Evolutionary conservation across 176 grass and related monocot genomes (phyloP), one percentile per base, ranked within the genome.

Genomic region (Oryza meyeriana): DNA sequence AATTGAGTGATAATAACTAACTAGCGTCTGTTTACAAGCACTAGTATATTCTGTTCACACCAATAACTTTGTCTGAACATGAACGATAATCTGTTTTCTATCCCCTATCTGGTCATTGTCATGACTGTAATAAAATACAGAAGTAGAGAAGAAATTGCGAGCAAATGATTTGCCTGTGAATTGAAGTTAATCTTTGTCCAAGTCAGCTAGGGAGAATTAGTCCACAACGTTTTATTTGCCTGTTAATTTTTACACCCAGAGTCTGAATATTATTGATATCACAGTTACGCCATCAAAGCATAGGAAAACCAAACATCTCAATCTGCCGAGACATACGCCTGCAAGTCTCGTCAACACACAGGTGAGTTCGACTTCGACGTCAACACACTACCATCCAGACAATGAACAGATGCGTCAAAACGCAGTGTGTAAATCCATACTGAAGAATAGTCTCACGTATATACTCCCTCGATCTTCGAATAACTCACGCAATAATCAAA

Each of bases 241-340:
- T 42, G 6, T 11, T 12, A 3, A 25, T 52, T 50, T 47, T 48
- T 32, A 26, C 28, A 34, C 8, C 47, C 26, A 13, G 11, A 42
- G n/a, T 27, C 50, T 11, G 6, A 18, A 33, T 69, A 71, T 55
- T 26, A 42, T n/a, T n/a, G n/a, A n/a, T 77, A 12, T 61, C 65
- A 77, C 20, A 22, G 6, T 25, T 66, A 27, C 52, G 27, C 62
- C 83, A 78, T 55, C 65, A 8, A 4, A 8, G 5, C 58, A 25
- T 42, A 32, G 11, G 47, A 44, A 77, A 77, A 18, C 64, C 64
- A 70, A 61, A 61, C 70, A 50, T 69, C 48, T 77, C 73, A 14
- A 77, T 61, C 82, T 16, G 62, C 20, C 16, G 61, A 27, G 59
- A 34, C 61, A 50, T 52, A 32, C 44, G 55, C 42, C 38, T 55